phyloP scores from a whole-genome alignment of 2,329 filamentous ascomycete species.

The Aspergillus fumigatiaffinis region DNA sequence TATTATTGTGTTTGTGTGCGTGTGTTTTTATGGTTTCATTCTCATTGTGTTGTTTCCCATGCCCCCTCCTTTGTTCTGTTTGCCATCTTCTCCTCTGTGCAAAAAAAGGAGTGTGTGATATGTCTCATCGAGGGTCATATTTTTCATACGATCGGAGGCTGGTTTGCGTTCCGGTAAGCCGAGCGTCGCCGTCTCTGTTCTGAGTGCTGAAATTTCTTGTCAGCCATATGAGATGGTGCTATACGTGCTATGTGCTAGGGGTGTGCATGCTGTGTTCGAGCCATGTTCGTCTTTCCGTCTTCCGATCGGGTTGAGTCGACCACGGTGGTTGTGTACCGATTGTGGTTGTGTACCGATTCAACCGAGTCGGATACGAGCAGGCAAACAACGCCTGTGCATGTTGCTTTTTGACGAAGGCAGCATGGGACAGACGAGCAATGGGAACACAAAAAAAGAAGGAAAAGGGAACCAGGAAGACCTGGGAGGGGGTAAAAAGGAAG shows the following conservation, averaged over 20 bases:
- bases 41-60: slow-evolving; percentile 4
- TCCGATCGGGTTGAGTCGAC: background rate
- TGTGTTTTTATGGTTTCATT: slow-evolving; percentile 4
- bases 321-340: background rate
- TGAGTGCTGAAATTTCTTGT: slow-evolving; percentile 9
- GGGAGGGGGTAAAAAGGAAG: background rate
- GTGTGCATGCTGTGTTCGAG: background rate
- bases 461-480: background rate
- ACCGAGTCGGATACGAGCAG: background rate
- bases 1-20: background rate
- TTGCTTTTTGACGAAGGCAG: background rate
- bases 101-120: background rate
- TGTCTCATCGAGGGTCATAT: slow-evolving; percentile 1
- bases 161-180: slow-evolving; percentile 5
- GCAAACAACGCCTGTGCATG: slow-evolving; percentile 12
- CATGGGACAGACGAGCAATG: background rate
- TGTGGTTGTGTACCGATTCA: background rate
- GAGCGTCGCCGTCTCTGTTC: slow-evolving; percentile 2
- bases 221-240: slow-evolving; percentile 5
- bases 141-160: slow-evolving; percentile 13
- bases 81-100: slow-evolving; percentile 1
- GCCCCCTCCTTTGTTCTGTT: slow-evolving; percentile 1
- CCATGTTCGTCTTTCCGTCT: slow-evolving; percentile 5
- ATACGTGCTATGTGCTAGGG: background rate
- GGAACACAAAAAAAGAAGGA: background rate